These are phyloP conservation scores for Mucor irregularis DNA, from an alignment of 371 early-diverging fungal species.

Conservation along the genomic window DNA sequence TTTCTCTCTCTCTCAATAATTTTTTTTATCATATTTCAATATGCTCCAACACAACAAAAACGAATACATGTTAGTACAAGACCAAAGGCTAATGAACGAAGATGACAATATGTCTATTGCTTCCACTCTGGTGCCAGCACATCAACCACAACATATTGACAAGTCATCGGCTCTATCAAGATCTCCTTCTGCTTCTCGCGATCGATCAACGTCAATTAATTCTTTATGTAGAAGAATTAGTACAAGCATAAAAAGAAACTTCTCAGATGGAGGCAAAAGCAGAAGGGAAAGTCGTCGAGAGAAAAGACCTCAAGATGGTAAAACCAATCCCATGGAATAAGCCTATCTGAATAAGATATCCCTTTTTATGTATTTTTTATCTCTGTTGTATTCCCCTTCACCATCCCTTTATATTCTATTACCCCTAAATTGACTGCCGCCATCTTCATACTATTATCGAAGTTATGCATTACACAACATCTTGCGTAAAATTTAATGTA, in stretches of 20 bases:
- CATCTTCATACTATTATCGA: too few relatives aligned
- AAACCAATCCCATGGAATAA: slow-evolving; percentile 43
- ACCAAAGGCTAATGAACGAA: slow-evolving; percentile 1
- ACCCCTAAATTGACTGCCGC: too few relatives aligned
- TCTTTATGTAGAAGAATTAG: slow-evolving; percentile 15
- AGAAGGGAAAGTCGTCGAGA: slow-evolving; percentile 21
- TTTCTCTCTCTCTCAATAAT: not conserved
- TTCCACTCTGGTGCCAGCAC: slow-evolving; percentile 1
- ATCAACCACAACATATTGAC: not conserved
- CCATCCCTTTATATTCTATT: too few relatives aligned
- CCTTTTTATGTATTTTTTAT: too few relatives aligned
- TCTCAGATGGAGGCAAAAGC: slow-evolving; percentile 4
- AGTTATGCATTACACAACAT: too few relatives aligned
- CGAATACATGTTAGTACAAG: slow-evolving; percentile 13
- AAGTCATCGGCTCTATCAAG: not conserved
- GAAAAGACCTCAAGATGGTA: slow-evolving; percentile 43
- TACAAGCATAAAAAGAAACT: slow-evolving; percentile 13
- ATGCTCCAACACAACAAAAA: slow-evolving; percentile 10
- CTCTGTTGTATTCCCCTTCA: too few relatives aligned
- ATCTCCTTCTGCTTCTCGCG: not conserved
- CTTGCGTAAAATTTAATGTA: too few relatives aligned
- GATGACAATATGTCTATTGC: not conserved
- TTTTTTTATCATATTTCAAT: not conserved
- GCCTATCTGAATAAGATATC: too few relatives aligned
- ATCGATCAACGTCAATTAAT: slow-evolving; percentile 7